Base-by-base conservation (phyloP, 345 rosid genomes). In the Luvunga scandens region DNA sequence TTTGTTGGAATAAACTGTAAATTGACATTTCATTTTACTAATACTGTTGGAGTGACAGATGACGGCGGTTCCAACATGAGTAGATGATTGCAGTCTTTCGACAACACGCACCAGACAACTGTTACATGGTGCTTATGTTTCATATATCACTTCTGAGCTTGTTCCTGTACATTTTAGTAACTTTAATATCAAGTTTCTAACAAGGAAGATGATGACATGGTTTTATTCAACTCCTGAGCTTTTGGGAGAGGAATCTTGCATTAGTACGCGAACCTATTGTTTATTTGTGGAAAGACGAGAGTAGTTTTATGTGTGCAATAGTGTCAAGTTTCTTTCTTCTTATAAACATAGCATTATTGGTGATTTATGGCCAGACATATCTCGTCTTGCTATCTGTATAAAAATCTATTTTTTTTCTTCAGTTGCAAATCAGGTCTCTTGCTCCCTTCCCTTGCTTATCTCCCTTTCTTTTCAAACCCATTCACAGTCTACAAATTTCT, bases 1-100 rank as follows among this genome's bases (percentile, higher is more conserved):
- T 25, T 64, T 28, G 56, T 78, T 75, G 71, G 56, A 72, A 65
- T 78, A 33, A 42, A 75, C 83, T 64, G 65, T 71, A 67, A 71
- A 28, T 34, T 22, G 75, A 59, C 77, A 64, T 33, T 70, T 56
- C 24, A 22, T 57, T 4, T 25, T 55, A 25, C 73, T 76, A 57
- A 64, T 53, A 33, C 62, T 38, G 16, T 71, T 21, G 31, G 12
- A 69, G 36, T 57, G 71, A 34, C 84, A 82, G 81, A 81, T 33
- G 25, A 38, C 36, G 24, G 21, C 8, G 38, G 73, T 75, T 53
- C 79, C 82, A 42, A 56, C 79, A 13, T 82, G 81, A 78, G 18
- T 22, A 19, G n/a, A 36, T 39, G 73, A 71, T 36, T 28, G 28
- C 21, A 7, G 21, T 10, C 59, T 4, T 27, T 55, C 27, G 3